Percentiles rank a stretch among this genome's conserved stretches.
Evolutionary conservation across 306 rosid genomes (phyloP).

Genomic region (Cucumis cinereus): DNA sequence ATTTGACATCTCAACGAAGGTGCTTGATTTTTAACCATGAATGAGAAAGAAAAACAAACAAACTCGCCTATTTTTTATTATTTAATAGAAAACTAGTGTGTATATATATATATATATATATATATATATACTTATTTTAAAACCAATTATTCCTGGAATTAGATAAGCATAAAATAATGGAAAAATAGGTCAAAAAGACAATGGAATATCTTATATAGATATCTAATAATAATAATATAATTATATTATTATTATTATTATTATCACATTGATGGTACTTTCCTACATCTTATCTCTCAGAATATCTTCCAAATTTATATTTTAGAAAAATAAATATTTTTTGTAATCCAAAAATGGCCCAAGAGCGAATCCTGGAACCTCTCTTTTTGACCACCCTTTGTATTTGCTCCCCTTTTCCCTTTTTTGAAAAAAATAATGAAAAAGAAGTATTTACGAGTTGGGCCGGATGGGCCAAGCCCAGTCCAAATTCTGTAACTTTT

Average conservation of each 20-base stretch:
- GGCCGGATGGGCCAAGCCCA: not conserved
- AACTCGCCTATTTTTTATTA: too few relatives aligned
- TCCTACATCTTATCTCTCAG: not conserved
- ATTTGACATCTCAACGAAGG: too few relatives aligned
- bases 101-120: too few relatives aligned
- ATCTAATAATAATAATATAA: too few relatives aligned
- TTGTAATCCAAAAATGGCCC: not conserved
- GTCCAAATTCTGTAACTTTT: not conserved
- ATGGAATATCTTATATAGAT: not conserved
- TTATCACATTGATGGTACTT: not conserved
- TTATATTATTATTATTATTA: not conserved
- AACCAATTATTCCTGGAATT: not conserved
- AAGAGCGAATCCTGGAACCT: conserved; percentile 7
- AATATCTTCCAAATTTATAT: too few relatives aligned
- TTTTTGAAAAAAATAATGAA: too few relatives aligned
- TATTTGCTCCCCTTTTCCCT: not conserved
- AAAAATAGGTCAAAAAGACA: not conserved
- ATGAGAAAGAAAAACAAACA: too few relatives aligned
- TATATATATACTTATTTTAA: too few relatives aligned
- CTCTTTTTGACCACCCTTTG: not conserved
- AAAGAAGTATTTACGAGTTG: not conserved
- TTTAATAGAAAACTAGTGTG: too few relatives aligned
- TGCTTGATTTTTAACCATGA: too few relatives aligned
- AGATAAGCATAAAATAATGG: not conserved
- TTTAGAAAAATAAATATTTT: too few relatives aligned